Evolutionary conservation across 331 rosid genomes (phyloP).

Genomic region (Telfairia occidentalis): DNA sequence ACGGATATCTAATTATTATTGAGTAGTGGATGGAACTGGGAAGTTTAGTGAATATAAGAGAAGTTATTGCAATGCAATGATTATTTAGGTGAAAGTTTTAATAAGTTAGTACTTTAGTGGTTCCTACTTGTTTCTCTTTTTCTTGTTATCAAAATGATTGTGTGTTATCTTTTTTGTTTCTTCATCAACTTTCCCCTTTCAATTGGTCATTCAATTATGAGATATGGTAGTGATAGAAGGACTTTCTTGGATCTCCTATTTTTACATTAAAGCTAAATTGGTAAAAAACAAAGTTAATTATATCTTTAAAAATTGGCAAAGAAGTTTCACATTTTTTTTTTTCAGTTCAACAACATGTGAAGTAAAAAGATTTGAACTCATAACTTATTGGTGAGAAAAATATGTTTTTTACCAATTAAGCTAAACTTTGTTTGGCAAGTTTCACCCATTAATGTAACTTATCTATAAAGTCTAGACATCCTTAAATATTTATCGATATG

Average conservation of each 20-base stretch:
- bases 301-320: too few relatives aligned
- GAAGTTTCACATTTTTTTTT: not conserved
- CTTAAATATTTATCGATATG: too few relatives aligned
- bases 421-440: too few relatives aligned
- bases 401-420: too few relatives aligned
- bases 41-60: not conserved
- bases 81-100: not conserved
- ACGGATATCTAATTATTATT: not conserved
- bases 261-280: too few relatives aligned
- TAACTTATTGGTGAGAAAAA: too few relatives aligned
- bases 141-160: not conserved
- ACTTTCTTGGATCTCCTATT: not conserved
- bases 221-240: not conserved
- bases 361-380: too few relatives aligned
- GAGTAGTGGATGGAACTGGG: not conserved
- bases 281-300: too few relatives aligned
- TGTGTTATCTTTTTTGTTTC: not conserved
- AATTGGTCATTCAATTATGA: not conserved
- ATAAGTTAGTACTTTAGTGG: not conserved
- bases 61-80: not conserved
- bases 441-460: not conserved
- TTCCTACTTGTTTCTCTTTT: not conserved
- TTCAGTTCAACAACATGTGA: too few relatives aligned
- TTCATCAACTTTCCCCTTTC: not conserved
- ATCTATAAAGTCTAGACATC: not conserved